A percentile compares a stretch with the other conserved stretches of the same genome.
Conservation (phyloP, 495 filamentous ascomycete genomes). For the Penicillium roqueforti region DNA sequence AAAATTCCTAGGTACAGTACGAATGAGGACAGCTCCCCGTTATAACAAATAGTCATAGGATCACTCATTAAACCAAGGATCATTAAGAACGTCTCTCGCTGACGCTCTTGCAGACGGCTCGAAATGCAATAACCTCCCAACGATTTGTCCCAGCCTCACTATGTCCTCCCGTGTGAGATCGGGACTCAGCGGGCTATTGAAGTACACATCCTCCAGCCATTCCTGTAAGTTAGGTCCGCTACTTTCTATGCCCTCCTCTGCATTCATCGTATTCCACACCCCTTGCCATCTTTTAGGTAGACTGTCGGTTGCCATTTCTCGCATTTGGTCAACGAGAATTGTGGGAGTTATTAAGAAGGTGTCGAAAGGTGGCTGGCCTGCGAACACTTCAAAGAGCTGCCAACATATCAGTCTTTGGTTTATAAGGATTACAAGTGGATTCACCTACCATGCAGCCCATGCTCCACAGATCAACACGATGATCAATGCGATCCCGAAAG, state of each 20-base stretch:
- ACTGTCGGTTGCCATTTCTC: constrained; percentile 28
- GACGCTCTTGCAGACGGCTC: constrained; percentile 34
- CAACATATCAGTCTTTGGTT: constrained; percentile 20
- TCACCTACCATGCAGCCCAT: constrained; percentile 39
- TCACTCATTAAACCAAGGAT: constrained; percentile 34
- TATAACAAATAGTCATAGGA: too few relatives aligned
- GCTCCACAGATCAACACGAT: constrained; percentile 44
- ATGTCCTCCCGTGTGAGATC: constrained; percentile 31
- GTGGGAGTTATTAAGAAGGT: constrained; percentile 28
- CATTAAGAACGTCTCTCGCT: constrained; percentile 28
- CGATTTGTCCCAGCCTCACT: constrained; percentile 26
- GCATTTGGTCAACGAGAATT: constrained; percentile 33
- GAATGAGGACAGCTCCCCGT: too few relatives aligned
- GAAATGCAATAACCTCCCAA: constrained; percentile 31
- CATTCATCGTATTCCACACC: constrained; percentile 22
- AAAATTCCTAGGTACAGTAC: too few relatives aligned
- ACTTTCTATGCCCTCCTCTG: constrained; percentile 15
- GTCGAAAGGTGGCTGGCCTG: constrained; percentile 36
- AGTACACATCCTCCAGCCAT: constrained; percentile 37
- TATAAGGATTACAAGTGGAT: too few relatives aligned
- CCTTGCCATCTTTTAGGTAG: constrained; percentile 33
- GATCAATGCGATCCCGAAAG: constrained; percentile 36
- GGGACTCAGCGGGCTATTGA: constrained; percentile 21
- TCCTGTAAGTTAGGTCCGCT: constrained; percentile 26
- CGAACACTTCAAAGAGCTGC: constrained; percentile 41